A percentile compares a stretch with the other conserved stretches of the same genome.
These are phyloP conservation scores for Rhododendron vialii DNA, from an alignment of 148 eudicot genomes.

Conservation along the genomic window DNA sequence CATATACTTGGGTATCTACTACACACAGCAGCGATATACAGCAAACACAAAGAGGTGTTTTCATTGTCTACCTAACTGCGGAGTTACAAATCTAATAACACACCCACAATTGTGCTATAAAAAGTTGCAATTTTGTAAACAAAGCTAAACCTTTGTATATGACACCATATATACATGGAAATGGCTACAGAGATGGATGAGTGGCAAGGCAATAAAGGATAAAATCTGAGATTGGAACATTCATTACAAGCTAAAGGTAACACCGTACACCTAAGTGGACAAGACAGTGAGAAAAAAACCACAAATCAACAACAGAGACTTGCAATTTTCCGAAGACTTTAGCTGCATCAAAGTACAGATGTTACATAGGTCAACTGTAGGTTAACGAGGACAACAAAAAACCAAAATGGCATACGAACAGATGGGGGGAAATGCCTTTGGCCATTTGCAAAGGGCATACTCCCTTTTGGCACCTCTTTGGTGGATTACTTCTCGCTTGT, in stretches of 20 bases:
- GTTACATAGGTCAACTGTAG: background rate
- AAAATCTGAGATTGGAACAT: conserved; percentile 3
- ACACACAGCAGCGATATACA: background rate
- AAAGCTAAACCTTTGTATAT: background rate
- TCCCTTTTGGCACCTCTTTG: background rate
- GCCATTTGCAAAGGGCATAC: background rate
- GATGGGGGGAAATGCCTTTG: background rate
- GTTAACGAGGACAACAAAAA: background rate
- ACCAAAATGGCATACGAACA: background rate
- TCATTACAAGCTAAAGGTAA: background rate
- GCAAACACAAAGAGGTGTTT: background rate
- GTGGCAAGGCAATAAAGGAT: background rate
- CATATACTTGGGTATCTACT: background rate
- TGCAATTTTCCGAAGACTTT: background rate
- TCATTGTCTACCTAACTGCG: background rate
- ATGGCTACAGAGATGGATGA: background rate
- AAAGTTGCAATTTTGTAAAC: background rate
- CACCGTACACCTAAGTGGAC: background rate
- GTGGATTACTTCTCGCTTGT: background rate
- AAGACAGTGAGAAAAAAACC: background rate
- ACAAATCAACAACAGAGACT: background rate
- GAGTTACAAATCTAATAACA: background rate
- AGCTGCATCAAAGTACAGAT: background rate
- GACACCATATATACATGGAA: background rate
- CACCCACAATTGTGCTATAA: background rate